Conservation (phyloP, 306 rosid species). For the Vicia sativa region DNA sequence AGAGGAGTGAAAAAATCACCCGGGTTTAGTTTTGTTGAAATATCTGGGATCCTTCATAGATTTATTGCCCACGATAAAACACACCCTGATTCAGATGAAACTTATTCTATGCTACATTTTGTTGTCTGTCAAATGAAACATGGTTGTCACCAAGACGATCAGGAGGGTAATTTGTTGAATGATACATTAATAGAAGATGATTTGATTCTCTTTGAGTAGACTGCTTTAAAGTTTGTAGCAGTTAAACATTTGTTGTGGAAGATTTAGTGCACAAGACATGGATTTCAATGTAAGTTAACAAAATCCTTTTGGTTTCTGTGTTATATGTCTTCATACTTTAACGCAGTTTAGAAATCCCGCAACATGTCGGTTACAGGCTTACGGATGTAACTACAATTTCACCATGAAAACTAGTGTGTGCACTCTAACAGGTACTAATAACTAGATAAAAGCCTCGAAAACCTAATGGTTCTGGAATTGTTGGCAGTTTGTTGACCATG, state of each 20-base stretch:
- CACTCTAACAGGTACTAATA: not conserved
- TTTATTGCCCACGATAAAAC: constrained; percentile 78
- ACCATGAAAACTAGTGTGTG: not conserved
- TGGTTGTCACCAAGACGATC: constrained; percentile 43
- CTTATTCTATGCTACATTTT: constrained; percentile 58
- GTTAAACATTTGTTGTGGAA: constrained; percentile 24
- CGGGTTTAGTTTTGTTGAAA: constrained; percentile 72
- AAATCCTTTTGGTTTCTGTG: constrained; percentile 15
- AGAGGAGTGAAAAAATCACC: constrained; percentile 79
- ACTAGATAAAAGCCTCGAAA: not conserved
- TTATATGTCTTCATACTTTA: constrained; percentile 27
- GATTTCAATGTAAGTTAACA: constrained; percentile 24
- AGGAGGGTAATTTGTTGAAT: constrained; percentile 35
- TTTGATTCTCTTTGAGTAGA: constrained; percentile 33
- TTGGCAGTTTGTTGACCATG: not conserved
- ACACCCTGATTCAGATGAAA: constrained; percentile 57
- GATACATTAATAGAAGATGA: constrained; percentile 40
- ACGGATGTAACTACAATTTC: not conserved
- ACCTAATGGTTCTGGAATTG: constrained; percentile 1
- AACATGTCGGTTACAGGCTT: not conserved
- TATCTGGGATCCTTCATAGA: constrained; percentile 61
- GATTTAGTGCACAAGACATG: constrained; percentile 19
- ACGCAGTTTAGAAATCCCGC: not conserved
- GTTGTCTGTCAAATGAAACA: constrained; percentile 61
- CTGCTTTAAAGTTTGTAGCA: constrained; percentile 23